Evolutionary conservation across 2,329 filamentous ascomycete genomes (phyloP).

Genomic region (Hypoxylon sp.): DNA sequence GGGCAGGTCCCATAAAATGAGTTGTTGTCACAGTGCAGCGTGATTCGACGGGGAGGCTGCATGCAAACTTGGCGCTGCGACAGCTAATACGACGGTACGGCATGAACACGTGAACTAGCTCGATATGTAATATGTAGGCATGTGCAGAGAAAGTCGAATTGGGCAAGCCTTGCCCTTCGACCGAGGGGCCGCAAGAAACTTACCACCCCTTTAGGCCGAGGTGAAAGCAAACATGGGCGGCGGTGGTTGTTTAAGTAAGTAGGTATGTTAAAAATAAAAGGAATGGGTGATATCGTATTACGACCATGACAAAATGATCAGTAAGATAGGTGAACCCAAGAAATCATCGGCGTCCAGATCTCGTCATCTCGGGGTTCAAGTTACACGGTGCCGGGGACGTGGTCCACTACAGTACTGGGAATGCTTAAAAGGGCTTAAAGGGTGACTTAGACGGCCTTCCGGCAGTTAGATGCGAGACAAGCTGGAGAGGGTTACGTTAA

Average conservation of each 20-base stretch:
- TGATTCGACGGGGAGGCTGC: slow-evolving; percentile 31
- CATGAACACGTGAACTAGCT: slow-evolving; percentile 13
- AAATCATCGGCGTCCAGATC: slow-evolving; percentile 32
- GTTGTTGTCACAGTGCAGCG: slow-evolving; percentile 19
- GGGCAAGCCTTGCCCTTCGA: slow-evolving; percentile 8
- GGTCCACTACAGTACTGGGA: slow-evolving; percentile 14
- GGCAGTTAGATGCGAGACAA: slow-evolving; percentile 44
- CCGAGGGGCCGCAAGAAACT: slow-evolving; percentile 8
- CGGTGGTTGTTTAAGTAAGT: not conserved
- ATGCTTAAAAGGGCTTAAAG: not conserved
- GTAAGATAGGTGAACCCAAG: slow-evolving; percentile 1
- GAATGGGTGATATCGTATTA: slow-evolving; percentile 29
- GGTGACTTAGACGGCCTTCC: slow-evolving; percentile 7
- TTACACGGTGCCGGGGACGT: slow-evolving; percentile 34
- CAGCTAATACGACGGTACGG: slow-evolving; percentile 1
- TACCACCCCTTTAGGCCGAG: slow-evolving; percentile 6
- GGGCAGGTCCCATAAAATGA: not conserved
- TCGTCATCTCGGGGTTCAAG: slow-evolving; percentile 42
- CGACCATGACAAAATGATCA: slow-evolving; percentile 17
- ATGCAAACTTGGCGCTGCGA: not conserved
- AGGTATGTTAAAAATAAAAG: not conserved
- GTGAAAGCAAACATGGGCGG: not conserved
- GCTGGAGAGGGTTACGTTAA: slow-evolving; percentile 28
- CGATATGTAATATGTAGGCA: slow-evolving; percentile 1
- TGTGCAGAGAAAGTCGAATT: not conserved